phyloP scores from a whole-genome alignment of 176 grass and related monocot species.

The Oryza punctata region DNA sequence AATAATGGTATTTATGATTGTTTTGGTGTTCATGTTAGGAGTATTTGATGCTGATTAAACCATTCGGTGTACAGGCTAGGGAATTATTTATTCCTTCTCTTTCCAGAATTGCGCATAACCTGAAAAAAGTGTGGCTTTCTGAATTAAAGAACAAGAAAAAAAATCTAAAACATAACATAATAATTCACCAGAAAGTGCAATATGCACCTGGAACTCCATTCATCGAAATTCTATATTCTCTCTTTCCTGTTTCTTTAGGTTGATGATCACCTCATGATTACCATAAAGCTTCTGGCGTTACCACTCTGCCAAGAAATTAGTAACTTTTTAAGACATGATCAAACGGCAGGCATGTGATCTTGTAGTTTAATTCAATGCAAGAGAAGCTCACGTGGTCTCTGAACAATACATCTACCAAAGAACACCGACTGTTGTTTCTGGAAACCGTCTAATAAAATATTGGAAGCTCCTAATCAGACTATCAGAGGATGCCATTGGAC shows the following conservation, averaged over 20 bases:
- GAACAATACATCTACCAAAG: not conserved
- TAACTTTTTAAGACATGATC: slow-evolving; percentile 19
- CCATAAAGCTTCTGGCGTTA: slow-evolving; percentile 18
- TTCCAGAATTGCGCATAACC: not conserved
- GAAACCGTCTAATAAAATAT: not conserved
- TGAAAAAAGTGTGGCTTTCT: slow-evolving; percentile 10
- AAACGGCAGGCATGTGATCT: slow-evolving; percentile 45
- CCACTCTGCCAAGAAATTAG: slow-evolving; percentile 43
- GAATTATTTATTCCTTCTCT: not conserved
- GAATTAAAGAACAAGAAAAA: slow-evolving; percentile 3
- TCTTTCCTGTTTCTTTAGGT: slow-evolving; percentile 14
- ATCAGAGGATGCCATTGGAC: not conserved
- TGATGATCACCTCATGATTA: slow-evolving; percentile 38
- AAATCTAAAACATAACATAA: not conserved
- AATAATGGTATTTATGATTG: slow-evolving; percentile 32
- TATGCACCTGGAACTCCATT: slow-evolving; percentile 33
- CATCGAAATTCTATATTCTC: slow-evolving; percentile 32
- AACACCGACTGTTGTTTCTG: slow-evolving; percentile 39
- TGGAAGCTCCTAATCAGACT: not conserved
- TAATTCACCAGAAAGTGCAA: slow-evolving; percentile 27
- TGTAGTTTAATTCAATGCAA: not conserved
- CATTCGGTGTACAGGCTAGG: not conserved
- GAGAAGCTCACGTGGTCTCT: slow-evolving; percentile 34
- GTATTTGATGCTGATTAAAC: slow-evolving; percentile 28
- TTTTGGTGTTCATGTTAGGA: not conserved